Evolutionary conservation across 2,329 filamentous ascomycete genomes (phyloP).

Genomic region (Paraphaeosphaeria minitans): DNA sequence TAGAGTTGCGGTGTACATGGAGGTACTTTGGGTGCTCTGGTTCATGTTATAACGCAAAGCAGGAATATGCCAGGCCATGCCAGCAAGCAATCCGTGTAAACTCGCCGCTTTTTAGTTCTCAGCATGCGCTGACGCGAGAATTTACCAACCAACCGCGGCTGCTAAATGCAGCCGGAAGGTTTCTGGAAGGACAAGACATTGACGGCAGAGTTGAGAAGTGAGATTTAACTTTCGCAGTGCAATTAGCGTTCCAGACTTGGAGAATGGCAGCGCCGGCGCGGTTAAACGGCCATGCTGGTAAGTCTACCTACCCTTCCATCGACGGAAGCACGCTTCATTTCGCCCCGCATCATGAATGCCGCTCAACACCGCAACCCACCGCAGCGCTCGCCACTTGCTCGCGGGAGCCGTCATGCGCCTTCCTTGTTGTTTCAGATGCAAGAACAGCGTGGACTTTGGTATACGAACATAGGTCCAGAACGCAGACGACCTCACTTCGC

Average conservation of each 20-base stretch:
- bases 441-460: slow-evolving; percentile 9
- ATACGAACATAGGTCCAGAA: neutral
- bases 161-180: slow-evolving; percentile 18
- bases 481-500: neutral
- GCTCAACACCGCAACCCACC: neutral
- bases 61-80: slow-evolving; percentile 7
- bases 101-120: slow-evolving; percentile 3
- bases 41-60: slow-evolving; percentile 24
- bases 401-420: neutral
- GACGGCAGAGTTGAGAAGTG: slow-evolving; percentile 9
- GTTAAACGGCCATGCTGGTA: slow-evolving; percentile 14
- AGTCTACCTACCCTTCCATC: slow-evolving; percentile 4
- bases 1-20: slow-evolving; percentile 28
- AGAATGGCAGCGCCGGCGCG: slow-evolving; percentile 13
- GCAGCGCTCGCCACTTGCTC: neutral
- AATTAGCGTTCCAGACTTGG: slow-evolving; percentile 31
- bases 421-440: slow-evolving; percentile 8
- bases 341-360: slow-evolving; percentile 7
- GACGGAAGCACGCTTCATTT: slow-evolving; percentile 2
- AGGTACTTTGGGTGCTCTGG: slow-evolving; percentile 16
- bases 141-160: slow-evolving; percentile 5
- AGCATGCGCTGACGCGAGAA: neutral
- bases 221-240: slow-evolving; percentile 28
- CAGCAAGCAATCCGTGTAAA: slow-evolving; percentile 10
- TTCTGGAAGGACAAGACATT: slow-evolving; percentile 20